Base-by-base conservation (phyloP, 78 protist genomes). In the Paratrimastix pyriformis region DNA sequence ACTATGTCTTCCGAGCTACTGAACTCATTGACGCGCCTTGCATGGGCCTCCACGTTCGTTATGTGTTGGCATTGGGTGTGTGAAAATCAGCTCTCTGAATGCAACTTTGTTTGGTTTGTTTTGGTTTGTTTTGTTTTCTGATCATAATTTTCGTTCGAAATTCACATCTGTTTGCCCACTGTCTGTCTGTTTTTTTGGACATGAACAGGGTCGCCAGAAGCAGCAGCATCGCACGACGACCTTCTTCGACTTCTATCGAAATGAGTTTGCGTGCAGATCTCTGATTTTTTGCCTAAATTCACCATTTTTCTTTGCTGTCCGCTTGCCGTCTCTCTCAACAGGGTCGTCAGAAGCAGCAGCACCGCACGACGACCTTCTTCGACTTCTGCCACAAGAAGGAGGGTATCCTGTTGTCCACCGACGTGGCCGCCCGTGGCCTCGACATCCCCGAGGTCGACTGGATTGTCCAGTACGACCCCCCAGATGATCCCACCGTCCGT, bases 381-480 rank as follows among this genome's bases (percentile, higher is more conserved):
- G 92, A 93, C 85, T 97, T 94, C 65, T 86, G 88, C 81, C 84
- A 94, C 26, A 57, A 76, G 6, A 7, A 60, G 11, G 0, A 24
- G 9, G 99, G 99, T 60, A 89, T 92, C 15, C 82, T 96, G 13
- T 74, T 97, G 15, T 90, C 92, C 69, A 97, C 99, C 0, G 99
- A 97, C 74, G 97, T 97, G 35, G 98, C 98, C 0, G 98, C 99
- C 0, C 90, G 99, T 30, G 99, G 99, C 11, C 77, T 97, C 1
- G 99, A 97, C 84, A 94, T 97, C 58, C 99, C 97, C 7, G 72
- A 55, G 1, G 99, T 95, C 18, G 98, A 97, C 78, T 93, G 98
- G 97, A 91, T 95, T 58, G 71, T 95, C 42, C 99, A 96, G 86
- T 97, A 42, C 66, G 99, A 97, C 74, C 98, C 98, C 24, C 97